Conservation (phyloP, 352 stramenopile species). For the Globisporangium radiosum region DNA sequence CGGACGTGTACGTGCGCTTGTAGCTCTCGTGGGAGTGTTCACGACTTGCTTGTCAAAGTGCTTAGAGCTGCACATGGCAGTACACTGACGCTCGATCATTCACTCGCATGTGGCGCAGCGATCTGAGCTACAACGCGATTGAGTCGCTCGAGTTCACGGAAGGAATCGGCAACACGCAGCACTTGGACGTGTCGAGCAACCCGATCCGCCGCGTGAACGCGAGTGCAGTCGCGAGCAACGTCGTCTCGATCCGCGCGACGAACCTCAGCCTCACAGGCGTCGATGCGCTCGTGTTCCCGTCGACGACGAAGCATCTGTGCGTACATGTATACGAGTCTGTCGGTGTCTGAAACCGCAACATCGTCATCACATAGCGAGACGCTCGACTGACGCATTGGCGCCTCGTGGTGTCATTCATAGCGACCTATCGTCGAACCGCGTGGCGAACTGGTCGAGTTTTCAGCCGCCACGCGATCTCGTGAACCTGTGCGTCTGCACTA, state of each 20-base stretch:
- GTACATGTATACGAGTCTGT: neutral
- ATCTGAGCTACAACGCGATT: constrained; percentile 11
- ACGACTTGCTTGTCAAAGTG: no score
- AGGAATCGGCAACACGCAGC: constrained; percentile 2
- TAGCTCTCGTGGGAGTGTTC: no score
- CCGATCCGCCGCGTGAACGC: constrained; percentile 6
- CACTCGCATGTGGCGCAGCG: neutral
- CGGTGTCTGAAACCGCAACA: no score
- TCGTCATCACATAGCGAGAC: no score
- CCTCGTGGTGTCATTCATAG: neutral
- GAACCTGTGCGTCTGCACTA: neutral
- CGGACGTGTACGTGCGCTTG: constrained; percentile 5
- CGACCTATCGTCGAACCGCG: constrained; percentile 7
- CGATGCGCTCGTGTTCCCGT: constrained; percentile 4
- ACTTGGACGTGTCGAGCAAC: constrained; percentile 11
- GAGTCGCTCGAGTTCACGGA: constrained; percentile 6
- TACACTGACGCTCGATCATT: no score
- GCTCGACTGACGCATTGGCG: no score
- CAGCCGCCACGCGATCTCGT: neutral
- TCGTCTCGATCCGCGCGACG: constrained; percentile 1
- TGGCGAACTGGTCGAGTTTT: constrained; percentile 13
- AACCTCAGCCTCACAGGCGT: constrained; percentile 13
- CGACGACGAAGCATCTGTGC: constrained; percentile 5
- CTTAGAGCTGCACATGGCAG: no score
- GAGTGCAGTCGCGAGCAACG: neutral